Percentiles rank a stretch among this genome's conserved stretches.
Evolutionary conservation across 108 stramenopile species (phyloP).

Genomic region (Nitzschia sp.): DNA sequence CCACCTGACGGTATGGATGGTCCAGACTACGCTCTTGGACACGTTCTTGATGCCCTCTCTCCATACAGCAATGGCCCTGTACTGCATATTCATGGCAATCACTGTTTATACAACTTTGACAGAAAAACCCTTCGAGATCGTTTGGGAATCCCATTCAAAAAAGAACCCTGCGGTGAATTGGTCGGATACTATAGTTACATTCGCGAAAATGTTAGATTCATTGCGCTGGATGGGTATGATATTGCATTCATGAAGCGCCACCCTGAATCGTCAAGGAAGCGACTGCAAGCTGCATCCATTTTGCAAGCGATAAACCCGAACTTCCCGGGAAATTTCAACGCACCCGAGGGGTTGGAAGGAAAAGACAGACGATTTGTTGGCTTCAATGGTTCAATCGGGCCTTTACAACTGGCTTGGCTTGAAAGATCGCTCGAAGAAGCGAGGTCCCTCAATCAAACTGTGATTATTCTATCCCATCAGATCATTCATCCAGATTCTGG

Average conservation of each 20-base stretch:
- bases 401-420: constrained; percentile 73
- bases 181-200: constrained; percentile 38
- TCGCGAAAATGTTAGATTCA: constrained; percentile 45
- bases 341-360: constrained; percentile 69
- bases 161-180: constrained; percentile 35
- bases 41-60: constrained; percentile 62
- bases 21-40: constrained; percentile 47
- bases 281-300: constrained; percentile 53
- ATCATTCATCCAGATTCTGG: constrained; percentile 69
- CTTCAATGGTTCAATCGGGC: constrained; percentile 78
- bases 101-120: constrained; percentile 84
- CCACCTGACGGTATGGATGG: constrained; percentile 21
- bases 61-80: constrained; percentile 52
- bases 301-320: constrained; percentile 66
- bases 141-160: constrained; percentile 68
- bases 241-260: constrained; percentile 64
- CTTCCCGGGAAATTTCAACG: constrained; percentile 60
- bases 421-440: constrained; percentile 43
- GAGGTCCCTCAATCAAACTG: constrained; percentile 45
- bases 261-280: constrained; percentile 42
- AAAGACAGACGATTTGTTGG: constrained; percentile 71
- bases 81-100: constrained; percentile 84
- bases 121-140: constrained; percentile 47
- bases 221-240: constrained; percentile 78
- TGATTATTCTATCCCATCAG: constrained; percentile 74